Base-by-base conservation (phyloP, 1,139 yeast genomes). In the Geotrichum siamense region DNA sequence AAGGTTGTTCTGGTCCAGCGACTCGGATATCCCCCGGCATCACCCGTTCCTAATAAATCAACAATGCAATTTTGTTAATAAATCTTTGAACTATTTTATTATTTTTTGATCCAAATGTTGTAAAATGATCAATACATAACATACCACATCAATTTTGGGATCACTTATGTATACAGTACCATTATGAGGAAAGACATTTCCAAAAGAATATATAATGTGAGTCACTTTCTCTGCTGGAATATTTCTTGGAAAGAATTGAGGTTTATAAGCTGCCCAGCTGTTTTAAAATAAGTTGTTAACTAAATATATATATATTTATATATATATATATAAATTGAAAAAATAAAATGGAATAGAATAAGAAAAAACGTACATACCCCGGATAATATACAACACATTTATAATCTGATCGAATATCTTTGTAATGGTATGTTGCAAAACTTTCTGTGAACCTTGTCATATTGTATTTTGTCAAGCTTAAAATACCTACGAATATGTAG, bases 221-320 rank as follows among this genome's bases (percentile, higher is more conserved):
- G 40, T 37, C 3, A 28, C 12, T 20, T 22, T 37, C 4, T 37
- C 34, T 13, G 33, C 40, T 3, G 40, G 40, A 19, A 37, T 37
- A 28, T 37, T 16, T 19, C 16, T 12, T n/a, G 40, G 40, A 28
- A 37, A 37, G 16, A 37, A 28, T 20, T 17, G 23, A 5, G 40
- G 33, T 4, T 20, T n/a, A 26, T 15, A 27, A 13, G 23, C 23
- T 5, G 40, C 27, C 40, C 40, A 37, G 9, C 40, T 37, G 16
- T 8, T 13, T 13, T n/a, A n/a, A n/a, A n/a, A n/a, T n/a, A n/a
- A n/a, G n/a, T n/a, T n/a, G n/a, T n/a, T n/a, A n/a, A n/a, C n/a
- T n/a, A n/a, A n/a, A n/a, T n/a, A n/a, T n/a, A n/a, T n/a, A n/a
- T n/a, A n/a, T n/a, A n/a, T n/a, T n/a, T n/a, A n/a, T n/a, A n/a